Evolutionary conservation across 805 yeast species (phyloP), one percentile per base, ranked within the genome.

Genomic region (Kurtzmaniella fragi): DNA sequence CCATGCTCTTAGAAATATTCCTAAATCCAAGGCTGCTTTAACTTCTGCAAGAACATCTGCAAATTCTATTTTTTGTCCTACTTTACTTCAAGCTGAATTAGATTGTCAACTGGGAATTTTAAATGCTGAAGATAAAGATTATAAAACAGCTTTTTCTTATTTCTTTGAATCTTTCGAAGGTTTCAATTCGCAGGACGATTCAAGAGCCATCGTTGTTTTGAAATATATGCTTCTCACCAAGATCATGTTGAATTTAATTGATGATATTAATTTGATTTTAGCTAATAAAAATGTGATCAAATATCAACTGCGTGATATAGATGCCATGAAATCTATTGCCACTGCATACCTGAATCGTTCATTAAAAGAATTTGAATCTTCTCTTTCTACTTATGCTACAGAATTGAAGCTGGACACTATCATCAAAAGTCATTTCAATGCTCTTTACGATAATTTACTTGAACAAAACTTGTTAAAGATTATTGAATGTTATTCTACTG

Each of bases 31-130:
- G 53, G 97, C 98, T 6, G 82, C 96, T 2, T 72, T 93, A 52
- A 89, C 98, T 2, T 82, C 95, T 34, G 96, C 99, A 2, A 78
- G 98, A 62, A 93, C 99, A 0, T 84, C 95, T 2, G 99, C 99
- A n/a, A 95, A 93, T 61, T 77, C 97, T 16, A 87, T 93, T 38
- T 95, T 90, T 67, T 86, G 96, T 53, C 95, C 98, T 8, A 85
- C 97, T n/a, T 70, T 81, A 37, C 75, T 84, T 51, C 96, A 93
- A 64, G 98, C 98, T 1, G 95, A 89, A 57, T 75, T 93, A 40
- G 99, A 93, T 59, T 77, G 87, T 65, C 89, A 91, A 82, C 82
- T 95, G 57, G 99, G 99, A 50, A 81, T 91, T 40, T 74, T 93
- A 46, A 95, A 91, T 66, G 95, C 97, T 29, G 97, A 93, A 63